These are phyloP conservation scores for Polychaeton citri DNA, from an alignment of 2,329 filamentous ascomycete species.

Conservation along the genomic window DNA sequence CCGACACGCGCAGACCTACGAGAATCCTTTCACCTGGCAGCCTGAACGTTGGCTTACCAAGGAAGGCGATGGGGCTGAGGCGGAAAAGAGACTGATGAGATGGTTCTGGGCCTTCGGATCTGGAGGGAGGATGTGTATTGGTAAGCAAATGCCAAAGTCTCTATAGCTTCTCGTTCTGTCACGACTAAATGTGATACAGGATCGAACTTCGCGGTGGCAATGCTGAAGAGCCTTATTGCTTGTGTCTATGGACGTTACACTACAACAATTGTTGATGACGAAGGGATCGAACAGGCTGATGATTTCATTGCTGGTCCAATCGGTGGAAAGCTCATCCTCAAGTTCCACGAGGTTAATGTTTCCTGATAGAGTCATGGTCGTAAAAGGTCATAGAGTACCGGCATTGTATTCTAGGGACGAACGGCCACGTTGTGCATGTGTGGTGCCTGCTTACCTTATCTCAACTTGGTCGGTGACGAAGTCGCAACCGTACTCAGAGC, in stretches of 20 bases:
- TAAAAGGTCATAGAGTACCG: too few species aligned
- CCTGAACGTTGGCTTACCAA: constrained; percentile 26
- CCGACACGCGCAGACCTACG: constrained; percentile 27
- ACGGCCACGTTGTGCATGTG: too few species aligned
- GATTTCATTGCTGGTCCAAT: constrained; percentile 30
- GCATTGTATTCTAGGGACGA: too few species aligned
- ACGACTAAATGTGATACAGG: constrained; percentile 2
- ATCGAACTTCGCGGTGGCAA: constrained; percentile 1
- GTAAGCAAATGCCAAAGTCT: constrained; percentile 11
- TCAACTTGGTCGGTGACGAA: too few species aligned
- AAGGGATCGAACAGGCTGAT: constrained; percentile 26
- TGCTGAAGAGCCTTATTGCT: constrained; percentile 36
- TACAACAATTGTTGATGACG: constrained; percentile 25
- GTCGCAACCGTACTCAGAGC: too few species aligned
- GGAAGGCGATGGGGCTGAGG: constrained; percentile 7
- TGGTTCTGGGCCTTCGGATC: constrained; percentile 37
- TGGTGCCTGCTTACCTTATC: too few species aligned
- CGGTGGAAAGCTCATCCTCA: constrained; percentile 8
- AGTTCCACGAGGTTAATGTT: constrained; percentile 1
- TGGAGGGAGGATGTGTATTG: constrained; percentile 35
- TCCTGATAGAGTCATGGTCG: too few species aligned
- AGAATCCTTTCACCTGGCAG: constrained; percentile 22
- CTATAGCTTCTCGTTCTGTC: background rate
- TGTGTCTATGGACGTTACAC: constrained; percentile 52
- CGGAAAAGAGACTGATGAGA: constrained; percentile 25